Base-by-base conservation (phyloP, 441 rosid genomes). In the Bocquillonia castaneifolia region DNA sequence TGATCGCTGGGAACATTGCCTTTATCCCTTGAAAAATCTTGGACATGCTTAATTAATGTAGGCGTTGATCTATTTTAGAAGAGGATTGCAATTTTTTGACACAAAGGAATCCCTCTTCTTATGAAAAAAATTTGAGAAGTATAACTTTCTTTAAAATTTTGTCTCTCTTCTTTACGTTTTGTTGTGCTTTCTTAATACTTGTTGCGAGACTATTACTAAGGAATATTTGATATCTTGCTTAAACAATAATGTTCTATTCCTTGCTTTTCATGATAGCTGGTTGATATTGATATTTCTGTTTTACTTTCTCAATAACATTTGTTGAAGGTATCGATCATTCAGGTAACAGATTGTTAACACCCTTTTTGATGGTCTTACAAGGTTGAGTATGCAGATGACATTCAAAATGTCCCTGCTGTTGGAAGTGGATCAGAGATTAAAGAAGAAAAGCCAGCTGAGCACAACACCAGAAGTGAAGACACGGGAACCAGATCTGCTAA, bases 321-420 rank as follows among this genome's bases (percentile, higher is more conserved):
- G 20, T 56, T 59, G 55, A 23, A 37, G 50, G 65, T 20, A 34
- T 68, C 25, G 44, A 59, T 63, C 64, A 69, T 70, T 59, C 53
- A 37, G 29, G 63, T 22, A 52, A 42, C 6, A 23, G 57, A 15
- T 25, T 40, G 15, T 75, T 70, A 62, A 71, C 57, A 50, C 61
- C 69, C 60, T 75, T 84, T n/a, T 44, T 79, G 39, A 67, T 76
- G 79, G 69, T 67, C 66, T 78, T 47, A 26, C 74, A 69, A 91
- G 99, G 99, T 93, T 78, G 96, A 91, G 88, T 91, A 91, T 70
- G 85, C 79, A 83, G 87, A 88, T 59, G 91, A 86, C 80, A 91
- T 93, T 64, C 69, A 78, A 71, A 88, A 80, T 23, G 84, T 90
- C 45, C 84, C 91, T 74, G 82, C 78, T 40, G 23, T 75, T 54